A percentile compares a stretch with the other conserved stretches of the same genome.
These are phyloP conservation scores for Penicillium goetzii DNA, from an alignment of 495 filamentous ascomycete species.

Conservation along the genomic window DNA sequence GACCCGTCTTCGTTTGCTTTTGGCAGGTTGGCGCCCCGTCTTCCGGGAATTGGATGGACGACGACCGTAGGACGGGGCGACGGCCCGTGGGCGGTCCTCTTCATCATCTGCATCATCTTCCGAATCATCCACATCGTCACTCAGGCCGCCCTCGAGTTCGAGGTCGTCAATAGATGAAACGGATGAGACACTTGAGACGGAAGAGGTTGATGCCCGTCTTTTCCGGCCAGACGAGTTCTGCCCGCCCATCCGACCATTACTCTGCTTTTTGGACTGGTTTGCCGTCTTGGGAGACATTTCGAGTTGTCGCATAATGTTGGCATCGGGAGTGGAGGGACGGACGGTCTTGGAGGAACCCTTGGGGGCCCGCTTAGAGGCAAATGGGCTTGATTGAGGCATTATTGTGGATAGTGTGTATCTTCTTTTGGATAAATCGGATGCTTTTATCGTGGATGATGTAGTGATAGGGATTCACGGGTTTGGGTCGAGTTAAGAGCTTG, in stretches of 20 bases:
- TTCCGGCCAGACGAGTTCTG: slow-evolving; percentile 36
- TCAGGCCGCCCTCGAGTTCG: slow-evolving; percentile 22
- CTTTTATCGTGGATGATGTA: background rate
- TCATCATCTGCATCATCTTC: slow-evolving; percentile 56
- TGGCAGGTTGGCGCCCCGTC: slow-evolving; percentile 46
- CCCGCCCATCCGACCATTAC: slow-evolving; percentile 29
- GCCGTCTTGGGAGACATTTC: slow-evolving; percentile 28
- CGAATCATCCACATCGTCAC: slow-evolving; percentile 47
- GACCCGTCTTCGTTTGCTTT: slow-evolving; percentile 50
- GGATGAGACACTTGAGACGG: slow-evolving; percentile 50
- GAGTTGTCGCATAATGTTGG: slow-evolving; percentile 25
- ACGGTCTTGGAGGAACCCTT: slow-evolving; percentile 34
- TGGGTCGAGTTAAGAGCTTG: background rate
- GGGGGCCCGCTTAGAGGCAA: slow-evolving; percentile 39
- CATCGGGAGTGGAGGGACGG: slow-evolving; percentile 31
- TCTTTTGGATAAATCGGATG: background rate
- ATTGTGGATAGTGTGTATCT: background rate
- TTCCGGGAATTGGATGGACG: slow-evolving; percentile 45
- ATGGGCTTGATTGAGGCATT: slow-evolving; percentile 38
- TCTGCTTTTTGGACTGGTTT: slow-evolving; percentile 34
- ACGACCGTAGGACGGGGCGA: slow-evolving; percentile 57
- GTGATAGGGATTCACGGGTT: background rate
- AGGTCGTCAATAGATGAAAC: slow-evolving; percentile 44
- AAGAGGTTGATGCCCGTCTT: slow-evolving; percentile 45
- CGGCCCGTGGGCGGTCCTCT: slow-evolving; percentile 53